Conservation (phyloP, 441 rosid genomes). For the Breynia disticha region DNA sequence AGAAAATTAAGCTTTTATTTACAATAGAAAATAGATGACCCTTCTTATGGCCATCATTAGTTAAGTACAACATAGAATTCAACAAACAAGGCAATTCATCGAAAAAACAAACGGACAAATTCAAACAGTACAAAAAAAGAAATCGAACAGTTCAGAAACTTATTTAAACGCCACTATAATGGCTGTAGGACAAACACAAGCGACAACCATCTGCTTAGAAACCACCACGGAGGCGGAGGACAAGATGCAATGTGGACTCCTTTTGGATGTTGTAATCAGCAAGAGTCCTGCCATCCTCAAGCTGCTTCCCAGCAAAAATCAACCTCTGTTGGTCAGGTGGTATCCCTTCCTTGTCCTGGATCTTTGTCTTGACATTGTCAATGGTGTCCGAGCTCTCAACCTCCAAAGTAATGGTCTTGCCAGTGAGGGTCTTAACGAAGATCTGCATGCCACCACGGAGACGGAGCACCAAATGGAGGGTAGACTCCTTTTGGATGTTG, state of each 20-base stretch:
- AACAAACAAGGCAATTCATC: too few species aligned
- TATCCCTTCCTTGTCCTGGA: conserved; percentile 37
- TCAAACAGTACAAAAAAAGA: too few species aligned
- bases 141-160: background rate
- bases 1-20: too few species aligned
- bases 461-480: conserved; percentile 30
- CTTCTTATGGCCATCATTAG: too few species aligned
- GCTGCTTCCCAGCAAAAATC: conserved; percentile 41
- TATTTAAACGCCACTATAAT: background rate
- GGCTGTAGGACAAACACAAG: background rate
- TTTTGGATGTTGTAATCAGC: conserved; percentile 40
- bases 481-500: conserved; percentile 37
- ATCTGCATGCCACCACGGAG: conserved; percentile 37
- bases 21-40: too few species aligned
- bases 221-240: conserved; percentile 42
- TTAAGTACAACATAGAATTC: too few species aligned
- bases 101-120: too few species aligned
- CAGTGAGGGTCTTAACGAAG: conserved; percentile 31
- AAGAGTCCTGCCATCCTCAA: conserved; percentile 37
- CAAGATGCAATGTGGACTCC: conserved; percentile 36
- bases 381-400: conserved; percentile 35
- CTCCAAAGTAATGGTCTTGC: conserved; percentile 35
- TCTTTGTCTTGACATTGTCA: conserved; percentile 28
- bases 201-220: background rate
- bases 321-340: conserved; percentile 39